These are phyloP conservation scores for Eragrostis nindensis DNA, from an alignment of 176 grass and related monocot genomes.

Conservation along the genomic window DNA sequence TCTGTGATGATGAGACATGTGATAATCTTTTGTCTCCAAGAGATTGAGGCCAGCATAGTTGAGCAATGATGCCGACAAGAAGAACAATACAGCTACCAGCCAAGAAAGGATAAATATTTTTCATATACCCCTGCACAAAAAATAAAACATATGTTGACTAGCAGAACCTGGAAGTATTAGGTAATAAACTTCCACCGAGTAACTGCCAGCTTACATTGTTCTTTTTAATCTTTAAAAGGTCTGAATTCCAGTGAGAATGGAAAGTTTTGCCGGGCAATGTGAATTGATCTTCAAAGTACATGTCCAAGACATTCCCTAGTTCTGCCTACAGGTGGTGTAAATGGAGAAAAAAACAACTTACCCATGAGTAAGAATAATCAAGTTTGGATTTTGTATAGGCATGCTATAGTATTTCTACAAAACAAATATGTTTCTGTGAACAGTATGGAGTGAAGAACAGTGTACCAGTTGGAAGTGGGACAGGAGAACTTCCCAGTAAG, in stretches of 20 bases:
- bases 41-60: conserved; percentile 55
- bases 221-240: conserved; percentile 57
- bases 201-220: conserved; percentile 55
- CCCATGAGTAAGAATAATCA: background rate
- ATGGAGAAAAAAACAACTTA: conserved; percentile 33
- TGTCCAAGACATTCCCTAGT: conserved; percentile 77
- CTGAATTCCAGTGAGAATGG: conserved; percentile 51
- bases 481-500: conserved; percentile 81
- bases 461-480: conserved; percentile 93
- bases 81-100: conserved; percentile 66
- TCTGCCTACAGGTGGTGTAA: conserved; percentile 58
- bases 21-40: conserved; percentile 52
- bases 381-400: background rate
- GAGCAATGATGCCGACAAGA: conserved; percentile 56
- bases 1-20: conserved; percentile 47
- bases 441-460: conserved; percentile 26
- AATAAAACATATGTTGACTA: conserved; percentile 8
- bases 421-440: conserved; percentile 17
- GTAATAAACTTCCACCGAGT: background rate
- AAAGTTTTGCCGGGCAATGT: conserved; percentile 76
- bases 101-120: conserved; percentile 54
- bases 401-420: background rate
- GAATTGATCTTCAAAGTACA: conserved; percentile 95
- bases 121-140: conserved; percentile 63
- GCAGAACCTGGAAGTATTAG: background rate